Percentiles rank a stretch among this genome's conserved stretches.
Evolutionary conservation across 768 basidiomycete genomes (phyloP).

Genomic region (Lenzites betulinus): DNA sequence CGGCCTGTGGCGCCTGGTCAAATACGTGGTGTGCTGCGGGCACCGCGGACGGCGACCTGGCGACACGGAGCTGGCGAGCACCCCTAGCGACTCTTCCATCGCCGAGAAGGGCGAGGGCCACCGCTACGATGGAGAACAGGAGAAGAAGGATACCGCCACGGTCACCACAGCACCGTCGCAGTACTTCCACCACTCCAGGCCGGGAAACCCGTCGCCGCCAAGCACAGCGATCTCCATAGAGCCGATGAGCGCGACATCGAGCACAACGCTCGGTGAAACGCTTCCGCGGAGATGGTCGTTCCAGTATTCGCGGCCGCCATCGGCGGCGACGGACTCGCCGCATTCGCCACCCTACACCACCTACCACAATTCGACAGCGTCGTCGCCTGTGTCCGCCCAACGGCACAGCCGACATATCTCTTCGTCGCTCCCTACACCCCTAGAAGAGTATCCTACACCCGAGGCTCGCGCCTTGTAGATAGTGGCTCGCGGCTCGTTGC

Average conservation of each 20-base stretch:
- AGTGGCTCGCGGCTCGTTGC: background rate
- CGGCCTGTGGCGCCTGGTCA: slow-evolving; percentile 27
- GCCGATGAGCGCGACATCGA: slow-evolving; percentile 23
- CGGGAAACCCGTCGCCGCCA: slow-evolving; percentile 30
- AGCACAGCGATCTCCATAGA: slow-evolving; percentile 21
- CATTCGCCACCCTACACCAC: slow-evolving; percentile 21
- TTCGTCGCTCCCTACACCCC: slow-evolving; percentile 20
- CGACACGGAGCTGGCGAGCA: slow-evolving; percentile 23
- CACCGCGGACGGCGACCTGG: slow-evolving; percentile 11
- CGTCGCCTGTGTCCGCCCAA: slow-evolving; percentile 18
- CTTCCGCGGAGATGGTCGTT: slow-evolving; percentile 34
- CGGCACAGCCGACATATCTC: slow-evolving; percentile 26
- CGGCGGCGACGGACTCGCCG: slow-evolving; percentile 22
- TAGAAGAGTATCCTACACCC: slow-evolving; percentile 20
- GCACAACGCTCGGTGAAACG: slow-evolving; percentile 31
- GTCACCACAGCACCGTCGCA: slow-evolving; percentile 25
- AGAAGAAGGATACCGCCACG: slow-evolving; percentile 20
- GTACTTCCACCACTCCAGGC: slow-evolving; percentile 21
- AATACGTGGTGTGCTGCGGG: slow-evolving; percentile 19
- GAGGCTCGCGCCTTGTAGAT: slow-evolving; percentile 13
- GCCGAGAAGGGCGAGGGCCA: slow-evolving; percentile 18
- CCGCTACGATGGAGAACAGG: slow-evolving; percentile 1
- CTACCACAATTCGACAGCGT: slow-evolving; percentile 13
- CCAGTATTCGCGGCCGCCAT: slow-evolving; percentile 33
- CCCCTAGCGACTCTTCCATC: slow-evolving; percentile 25